Evolutionary conservation across 208 protist species (phyloP).

Genomic region (Porcisia hertigi): DNA sequence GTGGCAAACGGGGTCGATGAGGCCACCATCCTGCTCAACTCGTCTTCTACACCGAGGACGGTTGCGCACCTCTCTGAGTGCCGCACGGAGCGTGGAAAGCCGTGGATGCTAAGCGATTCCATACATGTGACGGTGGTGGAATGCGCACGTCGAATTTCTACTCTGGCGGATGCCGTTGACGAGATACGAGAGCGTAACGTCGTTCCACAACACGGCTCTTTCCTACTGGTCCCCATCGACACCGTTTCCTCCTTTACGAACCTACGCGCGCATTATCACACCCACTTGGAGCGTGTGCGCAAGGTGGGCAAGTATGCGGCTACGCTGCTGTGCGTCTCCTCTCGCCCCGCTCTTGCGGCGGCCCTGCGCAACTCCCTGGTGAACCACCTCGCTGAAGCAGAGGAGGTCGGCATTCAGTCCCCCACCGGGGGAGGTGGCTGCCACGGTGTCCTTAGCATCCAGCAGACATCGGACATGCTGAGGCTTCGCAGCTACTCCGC

Average conservation of each 20-base stretch:
- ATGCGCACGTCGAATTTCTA: conserved; percentile 52
- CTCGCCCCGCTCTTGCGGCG: conserved; percentile 40
- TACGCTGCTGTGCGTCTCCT: conserved; percentile 76
- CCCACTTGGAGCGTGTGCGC: conserved; percentile 62
- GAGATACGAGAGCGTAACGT: conserved; percentile 81
- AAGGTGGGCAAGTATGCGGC: conserved; percentile 77
- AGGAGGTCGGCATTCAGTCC: conserved; percentile 29
- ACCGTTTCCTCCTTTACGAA: conserved; percentile 60
- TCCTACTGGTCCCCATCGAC: conserved; percentile 85
- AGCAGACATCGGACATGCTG: conserved; percentile 39
- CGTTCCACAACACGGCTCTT: conserved; percentile 70
- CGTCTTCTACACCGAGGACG: conserved; percentile 44
- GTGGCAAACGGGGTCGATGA: conserved; percentile 74
- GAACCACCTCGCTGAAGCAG: conserved; percentile 27
- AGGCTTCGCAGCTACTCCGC: conserved; percentile 34
- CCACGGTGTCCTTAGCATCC: conserved; percentile 30
- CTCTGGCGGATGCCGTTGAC: conserved; percentile 51
- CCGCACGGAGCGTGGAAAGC: conserved; percentile 55
- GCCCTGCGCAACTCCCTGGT: conserved; percentile 76
- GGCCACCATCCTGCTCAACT: conserved; percentile 69
- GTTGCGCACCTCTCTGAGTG: conserved; percentile 54
- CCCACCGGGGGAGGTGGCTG: conserved; percentile 16
- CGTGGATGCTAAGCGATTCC: conserved; percentile 66
- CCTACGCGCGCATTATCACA: conserved; percentile 58
- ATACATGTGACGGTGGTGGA: conserved; percentile 72